phyloP scores from a whole-genome alignment of 2,329 filamentous ascomycete species.

The Arthroderma sp. region DNA sequence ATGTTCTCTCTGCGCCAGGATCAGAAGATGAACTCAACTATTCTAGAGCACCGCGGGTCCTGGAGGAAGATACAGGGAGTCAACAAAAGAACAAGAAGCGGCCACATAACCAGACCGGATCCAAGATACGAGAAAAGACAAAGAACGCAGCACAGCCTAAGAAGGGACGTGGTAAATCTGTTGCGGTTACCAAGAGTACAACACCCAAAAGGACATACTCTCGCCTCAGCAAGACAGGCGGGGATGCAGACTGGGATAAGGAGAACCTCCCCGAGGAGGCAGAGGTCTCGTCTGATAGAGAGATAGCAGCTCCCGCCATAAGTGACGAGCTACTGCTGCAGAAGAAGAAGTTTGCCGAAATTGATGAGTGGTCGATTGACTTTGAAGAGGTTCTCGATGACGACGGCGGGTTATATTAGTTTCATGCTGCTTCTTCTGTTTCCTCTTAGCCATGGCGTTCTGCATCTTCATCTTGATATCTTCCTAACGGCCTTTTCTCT shows the following conservation, averaged over 20 bases:
- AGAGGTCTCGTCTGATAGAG: neutral
- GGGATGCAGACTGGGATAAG: conserved; percentile 1
- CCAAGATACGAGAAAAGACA: conserved; percentile 14
- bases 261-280: neutral
- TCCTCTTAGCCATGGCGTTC: neutral
- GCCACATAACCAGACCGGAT: conserved; percentile 10
- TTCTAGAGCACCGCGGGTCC: neutral
- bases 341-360: conserved; percentile 31
- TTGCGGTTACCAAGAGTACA: neutral
- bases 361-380: conserved; percentile 34
- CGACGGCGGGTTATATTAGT: neutral
- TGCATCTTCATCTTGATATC: neutral
- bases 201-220: conserved; percentile 7
- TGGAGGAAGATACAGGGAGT: neutral
- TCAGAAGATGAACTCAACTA: conserved; percentile 4
- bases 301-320: conserved; percentile 5
- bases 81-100: neutral
- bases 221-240: neutral
- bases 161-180: neutral
- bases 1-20: neutral
- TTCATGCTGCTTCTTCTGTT: neutral
- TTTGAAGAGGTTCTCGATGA: conserved; percentile 29
- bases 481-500: neutral
- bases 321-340: conserved; percentile 29
- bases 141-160: neutral